A percentile compares a stretch with the other conserved stretches of the same genome.
These are phyloP conservation scores for Vitis riparia DNA, from an alignment of 164 flowering plant species.

Conservation along the genomic window DNA sequence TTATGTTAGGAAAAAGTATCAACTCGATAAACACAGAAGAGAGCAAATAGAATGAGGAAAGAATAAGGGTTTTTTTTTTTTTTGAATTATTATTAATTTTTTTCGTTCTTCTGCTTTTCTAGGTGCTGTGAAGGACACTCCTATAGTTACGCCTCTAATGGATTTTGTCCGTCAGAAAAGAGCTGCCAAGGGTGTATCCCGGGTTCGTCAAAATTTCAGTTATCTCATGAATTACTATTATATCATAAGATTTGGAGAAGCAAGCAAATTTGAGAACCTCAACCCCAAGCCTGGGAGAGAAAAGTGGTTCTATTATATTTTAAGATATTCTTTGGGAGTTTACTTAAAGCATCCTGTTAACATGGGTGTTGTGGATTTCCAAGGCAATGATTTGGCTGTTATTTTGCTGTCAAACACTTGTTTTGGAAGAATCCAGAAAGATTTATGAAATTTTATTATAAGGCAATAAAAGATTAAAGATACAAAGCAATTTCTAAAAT, in stretches of 20 bases:
- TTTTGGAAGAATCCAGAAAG: too few species aligned
- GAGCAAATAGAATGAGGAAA: background rate
- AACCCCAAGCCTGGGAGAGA: too few species aligned
- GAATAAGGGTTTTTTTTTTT: too few species aligned
- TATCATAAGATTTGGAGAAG: background rate
- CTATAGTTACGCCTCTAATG: constrained; percentile 82
- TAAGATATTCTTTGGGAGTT: background rate
- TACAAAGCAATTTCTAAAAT: too few species aligned
- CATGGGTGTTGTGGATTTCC: background rate
- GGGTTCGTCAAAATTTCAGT: constrained; percentile 40
- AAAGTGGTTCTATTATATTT: too few species aligned
- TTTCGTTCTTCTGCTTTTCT: constrained; percentile 9
- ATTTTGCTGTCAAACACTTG: too few species aligned
- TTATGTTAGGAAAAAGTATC: too few species aligned
- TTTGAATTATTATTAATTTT: background rate
- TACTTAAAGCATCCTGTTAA: background rate
- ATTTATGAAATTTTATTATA: too few species aligned
- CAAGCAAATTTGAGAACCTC: background rate
- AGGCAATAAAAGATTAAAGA: too few species aligned
- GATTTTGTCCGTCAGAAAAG: constrained; percentile 86
- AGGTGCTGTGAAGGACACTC: constrained; percentile 72
- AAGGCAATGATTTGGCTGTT: background rate
- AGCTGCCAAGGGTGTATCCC: constrained; percentile 76
- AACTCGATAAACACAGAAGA: background rate
- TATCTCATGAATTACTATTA: background rate